Evolutionary conservation across 2,329 filamentous ascomycete genomes (phyloP).

Genomic region (Trichoderma sp.): DNA sequence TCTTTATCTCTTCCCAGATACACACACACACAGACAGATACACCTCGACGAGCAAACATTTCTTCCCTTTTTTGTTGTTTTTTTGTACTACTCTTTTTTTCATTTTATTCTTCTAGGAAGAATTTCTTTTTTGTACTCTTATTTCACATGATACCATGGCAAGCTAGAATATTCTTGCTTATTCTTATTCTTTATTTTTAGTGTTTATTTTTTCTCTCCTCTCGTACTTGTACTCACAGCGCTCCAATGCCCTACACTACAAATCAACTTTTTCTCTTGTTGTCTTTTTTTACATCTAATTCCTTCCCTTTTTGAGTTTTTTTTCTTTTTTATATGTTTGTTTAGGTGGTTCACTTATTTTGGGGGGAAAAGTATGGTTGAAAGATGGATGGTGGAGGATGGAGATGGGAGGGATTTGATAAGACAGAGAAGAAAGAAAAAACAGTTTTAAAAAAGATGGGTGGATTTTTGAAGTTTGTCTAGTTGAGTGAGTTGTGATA

Average conservation of each 20-base stretch:
- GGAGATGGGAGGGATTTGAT: not conserved
- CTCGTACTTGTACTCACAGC: not conserved
- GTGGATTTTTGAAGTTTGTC: not conserved
- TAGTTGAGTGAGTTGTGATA: not conserved
- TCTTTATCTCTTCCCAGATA: too few species aligned
- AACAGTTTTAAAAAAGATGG: not conserved
- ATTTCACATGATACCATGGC: conserved; percentile 9
- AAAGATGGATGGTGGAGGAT: too few species aligned
- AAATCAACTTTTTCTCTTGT: not conserved
- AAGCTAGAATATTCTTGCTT: not conserved
- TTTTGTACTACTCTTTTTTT: not conserved
- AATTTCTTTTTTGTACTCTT: not conserved
- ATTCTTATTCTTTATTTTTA: not conserved
- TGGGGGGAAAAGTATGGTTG: too few species aligned
- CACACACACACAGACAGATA: not conserved
- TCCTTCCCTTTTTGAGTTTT: not conserved
- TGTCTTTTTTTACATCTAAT: not conserved
- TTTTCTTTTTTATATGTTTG: not conserved
- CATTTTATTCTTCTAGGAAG: not conserved
- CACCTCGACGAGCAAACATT: not conserved
- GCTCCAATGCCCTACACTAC: too few species aligned
- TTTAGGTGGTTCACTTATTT: not conserved
- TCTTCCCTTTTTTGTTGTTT: not conserved
- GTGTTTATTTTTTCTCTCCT: not conserved
- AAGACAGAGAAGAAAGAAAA: not conserved